Percentiles rank a stretch among this genome's conserved stretches.
phyloP scores from a whole-genome alignment of 441 rosid species.

The Geranium incanum region DNA sequence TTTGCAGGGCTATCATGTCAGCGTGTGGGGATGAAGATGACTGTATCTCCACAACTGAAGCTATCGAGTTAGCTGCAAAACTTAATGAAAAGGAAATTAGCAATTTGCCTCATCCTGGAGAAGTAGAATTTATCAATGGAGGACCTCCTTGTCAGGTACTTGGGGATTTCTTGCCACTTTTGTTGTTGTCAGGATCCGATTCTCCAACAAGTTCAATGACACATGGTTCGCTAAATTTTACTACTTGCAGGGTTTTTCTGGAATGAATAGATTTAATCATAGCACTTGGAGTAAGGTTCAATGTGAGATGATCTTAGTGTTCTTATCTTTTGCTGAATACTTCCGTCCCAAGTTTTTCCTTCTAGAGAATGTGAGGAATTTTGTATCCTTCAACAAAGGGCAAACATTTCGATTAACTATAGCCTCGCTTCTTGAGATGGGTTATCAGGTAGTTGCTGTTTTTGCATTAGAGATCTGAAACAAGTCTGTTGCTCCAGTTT shows the following conservation, averaged over 20 bases:
- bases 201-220: background rate
- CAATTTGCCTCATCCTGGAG: conserved; percentile 67
- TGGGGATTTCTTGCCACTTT: background rate
- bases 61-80: conserved; percentile 48
- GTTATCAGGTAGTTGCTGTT: conserved; percentile 66
- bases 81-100: conserved; percentile 52
- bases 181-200: background rate
- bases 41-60: conserved; percentile 71
- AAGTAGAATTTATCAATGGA: conserved; percentile 88
- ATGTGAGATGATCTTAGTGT: conserved; percentile 84
- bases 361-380: conserved; percentile 81
- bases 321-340: conserved; percentile 81
- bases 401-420: conserved; percentile 75
- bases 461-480: background rate
- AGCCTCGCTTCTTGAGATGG: conserved; percentile 93
- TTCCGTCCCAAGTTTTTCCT: conserved; percentile 85
- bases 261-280: conserved; percentile 79
- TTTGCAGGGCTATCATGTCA: conserved; percentile 73
- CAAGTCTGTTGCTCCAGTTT: background rate
- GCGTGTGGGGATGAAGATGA: conserved; percentile 70
- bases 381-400: conserved; percentile 76
- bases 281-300: conserved; percentile 85
- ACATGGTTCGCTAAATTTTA: conserved; percentile 5
- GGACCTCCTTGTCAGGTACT: conserved; percentile 96
- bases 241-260: conserved; percentile 76